Percentiles rank a stretch among this genome's conserved stretches.
Conservation (phyloP, 2,329 filamentous ascomycete species). For the Xylaria sp. region DNA sequence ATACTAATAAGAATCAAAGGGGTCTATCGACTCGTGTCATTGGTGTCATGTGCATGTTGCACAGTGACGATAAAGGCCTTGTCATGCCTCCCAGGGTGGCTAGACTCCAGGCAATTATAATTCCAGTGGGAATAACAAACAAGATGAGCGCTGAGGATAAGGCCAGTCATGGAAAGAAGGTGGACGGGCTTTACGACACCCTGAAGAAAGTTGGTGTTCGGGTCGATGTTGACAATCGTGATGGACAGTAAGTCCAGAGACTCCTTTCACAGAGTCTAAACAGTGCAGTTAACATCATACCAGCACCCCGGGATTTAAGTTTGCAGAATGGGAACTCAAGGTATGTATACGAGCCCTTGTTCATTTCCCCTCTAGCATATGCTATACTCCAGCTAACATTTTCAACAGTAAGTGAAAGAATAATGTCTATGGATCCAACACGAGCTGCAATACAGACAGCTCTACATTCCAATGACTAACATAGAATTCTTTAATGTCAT, state of each 20-base stretch:
- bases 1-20: conserved; percentile 51
- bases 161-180: conserved; percentile 77
- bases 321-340: conserved; percentile 98
- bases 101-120: conserved; percentile 84
- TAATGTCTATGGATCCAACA: neutral
- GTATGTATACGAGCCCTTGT: neutral
- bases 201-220: conserved; percentile 81
- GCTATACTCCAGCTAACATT: neutral
- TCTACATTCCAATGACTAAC: neutral
- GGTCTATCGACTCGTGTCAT: conserved; percentile 96
- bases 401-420: conserved; percentile 15
- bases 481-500: neutral
- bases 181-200: conserved; percentile 74
- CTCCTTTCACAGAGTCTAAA: neutral
- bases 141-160: conserved; percentile 85
- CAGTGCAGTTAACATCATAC: conserved; percentile 21
- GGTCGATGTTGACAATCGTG: conserved; percentile 82
- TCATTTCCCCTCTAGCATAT: neutral
- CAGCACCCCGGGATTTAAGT: conserved; percentile 90
- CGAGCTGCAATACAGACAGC: neutral
- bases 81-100: conserved; percentile 92
- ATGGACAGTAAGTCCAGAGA: conserved; percentile 69
- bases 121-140: conserved; percentile 92
- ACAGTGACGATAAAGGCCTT: conserved; percentile 94
- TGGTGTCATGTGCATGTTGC: conserved; percentile 98